phyloP scores from a whole-genome alignment of 441 rosid genomes.

The Bocquillonia castaneifolia region DNA sequence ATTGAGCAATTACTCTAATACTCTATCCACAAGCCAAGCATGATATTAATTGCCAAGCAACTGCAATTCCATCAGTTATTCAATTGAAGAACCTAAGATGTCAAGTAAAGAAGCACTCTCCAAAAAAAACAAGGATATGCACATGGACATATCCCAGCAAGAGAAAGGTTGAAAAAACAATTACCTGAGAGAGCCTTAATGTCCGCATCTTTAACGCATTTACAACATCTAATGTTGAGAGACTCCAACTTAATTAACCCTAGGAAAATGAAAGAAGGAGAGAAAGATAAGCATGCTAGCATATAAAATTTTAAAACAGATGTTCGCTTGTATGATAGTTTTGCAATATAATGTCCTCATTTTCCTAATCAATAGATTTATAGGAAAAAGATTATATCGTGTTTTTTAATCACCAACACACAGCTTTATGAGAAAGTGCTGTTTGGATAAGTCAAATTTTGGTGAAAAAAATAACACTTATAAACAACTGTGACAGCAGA shows the following conservation, averaged over 20 bases:
- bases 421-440: not conserved
- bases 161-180: constrained; percentile 2
- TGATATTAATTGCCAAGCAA: not conserved
- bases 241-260: constrained; percentile 60
- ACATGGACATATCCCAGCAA: not conserved
- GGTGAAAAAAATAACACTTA: not conserved
- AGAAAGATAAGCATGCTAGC: not conserved
- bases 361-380: no score
- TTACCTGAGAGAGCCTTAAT: constrained; percentile 64
- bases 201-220: constrained; percentile 65
- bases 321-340: not conserved
- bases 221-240: constrained; percentile 69
- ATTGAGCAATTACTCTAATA: not conserved
- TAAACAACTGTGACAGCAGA: not conserved
- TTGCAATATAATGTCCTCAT: no score
- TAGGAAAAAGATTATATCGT: no score
- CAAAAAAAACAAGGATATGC: not conserved
- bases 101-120: not conserved
- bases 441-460: not conserved
- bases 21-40: not conserved
- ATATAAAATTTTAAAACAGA: not conserved
- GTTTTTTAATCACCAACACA: not conserved
- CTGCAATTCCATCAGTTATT: not conserved
- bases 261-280: constrained; percentile 19
- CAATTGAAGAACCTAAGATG: not conserved